Base-by-base conservation (phyloP, 1,284 basidiomycete genomes). In the Boletellus dicymbophilus region DNA sequence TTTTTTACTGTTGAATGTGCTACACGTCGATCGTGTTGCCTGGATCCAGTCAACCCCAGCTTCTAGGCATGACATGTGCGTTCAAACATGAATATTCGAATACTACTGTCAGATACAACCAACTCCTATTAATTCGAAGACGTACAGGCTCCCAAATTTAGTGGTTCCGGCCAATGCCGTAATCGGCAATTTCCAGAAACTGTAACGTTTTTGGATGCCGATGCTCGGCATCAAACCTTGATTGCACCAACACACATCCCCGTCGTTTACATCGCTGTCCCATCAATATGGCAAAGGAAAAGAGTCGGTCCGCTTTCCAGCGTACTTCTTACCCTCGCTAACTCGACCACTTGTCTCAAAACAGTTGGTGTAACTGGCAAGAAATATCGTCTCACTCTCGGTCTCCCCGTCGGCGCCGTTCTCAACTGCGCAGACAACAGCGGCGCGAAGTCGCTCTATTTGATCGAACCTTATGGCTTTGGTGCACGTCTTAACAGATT, bases 361-460 rank as follows among this genome's bases (percentile, higher is more conserved):
- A 8, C 33, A 66, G 67, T 63, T 31, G 64, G 65, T 21, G 70
- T 76, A 52, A 73, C 93, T 70, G 95, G 95, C 72, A 96, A 91
- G 79, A 99, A 98, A 79, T 98, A 91, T 86, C 89, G 95, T 67
- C 84, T 99, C 80, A 94, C 95, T 59, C 88, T 97, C 66, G 94
- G 93, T 90, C 85, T 98, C 62, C 97, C 96, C 65, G 93, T 95
- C 66, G 97, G 97, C 68, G 96, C 96, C 68, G 96, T 99, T 63
- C 84, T 99, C 74, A 99, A 99, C 78, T 99, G 96, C 77, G 95
- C 95, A 53, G 96, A 99, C 83, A 99, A 99, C 89, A 95, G 92
- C 65, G 97, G 97, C 63, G 96, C 96, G 63, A 99, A 98, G 82
- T 95, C 90, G 59, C 83, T 97, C 58, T 96, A 79, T 76, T 71